Conservation (phyloP, 768 basidiomycete genomes). For the Stropharia rugosoannulata region DNA sequence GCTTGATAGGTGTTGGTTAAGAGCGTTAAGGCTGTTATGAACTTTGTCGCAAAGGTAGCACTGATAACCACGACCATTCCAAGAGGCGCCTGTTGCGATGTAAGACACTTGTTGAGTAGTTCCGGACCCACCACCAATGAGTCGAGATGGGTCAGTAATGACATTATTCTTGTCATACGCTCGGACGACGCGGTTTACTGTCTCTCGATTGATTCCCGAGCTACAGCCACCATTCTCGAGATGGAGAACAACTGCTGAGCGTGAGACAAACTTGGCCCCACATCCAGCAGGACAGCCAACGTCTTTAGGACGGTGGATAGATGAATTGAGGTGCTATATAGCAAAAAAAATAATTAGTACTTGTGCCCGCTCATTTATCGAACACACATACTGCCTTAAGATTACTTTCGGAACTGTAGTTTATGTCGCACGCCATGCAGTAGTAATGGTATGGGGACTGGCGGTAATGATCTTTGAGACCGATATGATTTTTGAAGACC, state of each 20-base stretch:
- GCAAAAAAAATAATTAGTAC: not conserved
- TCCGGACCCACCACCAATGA: slow-evolving; percentile 35
- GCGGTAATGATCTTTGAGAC: slow-evolving; percentile 47
- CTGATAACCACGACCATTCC: slow-evolving; percentile 53
- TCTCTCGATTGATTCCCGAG: slow-evolving; percentile 43
- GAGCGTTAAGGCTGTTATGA: slow-evolving; percentile 37
- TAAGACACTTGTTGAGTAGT: slow-evolving; percentile 20
- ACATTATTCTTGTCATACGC: slow-evolving; percentile 42
- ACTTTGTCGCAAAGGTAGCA: slow-evolving; percentile 59
- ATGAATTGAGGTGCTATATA: slow-evolving; percentile 48
- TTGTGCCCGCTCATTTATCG: not conserved
- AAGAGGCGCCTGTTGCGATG: slow-evolving; percentile 33
- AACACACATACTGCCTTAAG: slow-evolving; percentile 16
- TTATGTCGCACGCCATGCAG: slow-evolving; percentile 42
- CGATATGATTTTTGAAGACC: slow-evolving; percentile 38
- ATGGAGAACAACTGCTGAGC: slow-evolving; percentile 57
- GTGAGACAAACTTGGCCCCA: slow-evolving; percentile 43
- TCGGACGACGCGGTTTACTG: slow-evolving; percentile 42
- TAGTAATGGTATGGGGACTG: slow-evolving; percentile 41
- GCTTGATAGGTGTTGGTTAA: slow-evolving; percentile 67
- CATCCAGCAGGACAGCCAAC: slow-evolving; percentile 45
- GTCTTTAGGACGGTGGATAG: slow-evolving; percentile 41
- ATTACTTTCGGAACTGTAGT: slow-evolving; percentile 37
- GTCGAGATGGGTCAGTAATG: slow-evolving; percentile 56
- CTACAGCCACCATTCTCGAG: slow-evolving; percentile 59